Conservation (phyloP, 2,329 filamentous ascomycete genomes). For the Exutisphaerella laricina region DNA sequence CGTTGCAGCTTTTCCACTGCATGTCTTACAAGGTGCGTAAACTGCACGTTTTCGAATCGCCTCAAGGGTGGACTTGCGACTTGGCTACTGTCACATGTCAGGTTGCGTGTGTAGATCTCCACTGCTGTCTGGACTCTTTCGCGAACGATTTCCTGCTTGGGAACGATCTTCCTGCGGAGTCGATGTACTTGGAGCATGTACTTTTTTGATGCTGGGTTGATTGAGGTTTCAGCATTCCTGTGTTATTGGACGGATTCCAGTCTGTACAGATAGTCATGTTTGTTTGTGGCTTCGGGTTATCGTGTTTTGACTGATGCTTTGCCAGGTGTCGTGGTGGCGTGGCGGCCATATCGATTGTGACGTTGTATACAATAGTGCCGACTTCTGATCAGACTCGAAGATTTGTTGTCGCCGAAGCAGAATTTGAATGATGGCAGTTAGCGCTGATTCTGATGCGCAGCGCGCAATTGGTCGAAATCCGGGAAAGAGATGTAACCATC, state of each 20-base stretch:
- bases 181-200: not conserved
- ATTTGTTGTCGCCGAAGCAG: too few relatives aligned
- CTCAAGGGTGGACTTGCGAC: not conserved
- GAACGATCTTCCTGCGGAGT: not conserved
- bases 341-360: too few relatives aligned
- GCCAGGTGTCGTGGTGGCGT: too few relatives aligned
- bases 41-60: not conserved
- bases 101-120: too few relatives aligned
- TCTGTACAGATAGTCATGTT: too few relatives aligned
- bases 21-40: conserved; percentile 3
- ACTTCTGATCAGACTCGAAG: not conserved
- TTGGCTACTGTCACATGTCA: not conserved
- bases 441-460: conserved; percentile 6
- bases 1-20: not conserved
- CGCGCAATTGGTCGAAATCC: conserved; percentile 27
- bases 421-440: too few relatives aligned
- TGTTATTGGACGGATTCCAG: not conserved
- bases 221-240: not conserved
- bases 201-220: not conserved
- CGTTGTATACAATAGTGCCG: not conserved
- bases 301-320: not conserved
- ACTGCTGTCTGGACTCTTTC: too few relatives aligned
- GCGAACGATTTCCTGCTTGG: not conserved
- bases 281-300: too few relatives aligned
- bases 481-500: conserved; percentile 33